Conservation (phyloP, 768 basidiomycete species). For the Melanogaster broomeanus region DNA sequence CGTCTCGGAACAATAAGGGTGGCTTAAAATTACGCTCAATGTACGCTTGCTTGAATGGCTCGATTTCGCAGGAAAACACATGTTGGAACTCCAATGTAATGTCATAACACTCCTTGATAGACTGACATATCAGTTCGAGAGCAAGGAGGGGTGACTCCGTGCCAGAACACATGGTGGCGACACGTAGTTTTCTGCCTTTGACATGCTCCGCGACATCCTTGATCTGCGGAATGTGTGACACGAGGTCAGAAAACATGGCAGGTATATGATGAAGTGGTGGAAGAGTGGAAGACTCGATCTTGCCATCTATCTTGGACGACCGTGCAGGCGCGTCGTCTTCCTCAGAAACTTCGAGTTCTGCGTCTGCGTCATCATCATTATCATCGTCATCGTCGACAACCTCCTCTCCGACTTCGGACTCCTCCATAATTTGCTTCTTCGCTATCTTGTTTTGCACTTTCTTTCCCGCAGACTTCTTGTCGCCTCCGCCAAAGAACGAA, state of each 20-base stretch:
- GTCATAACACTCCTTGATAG: conserved; percentile 67
- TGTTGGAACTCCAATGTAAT: conserved; percentile 77
- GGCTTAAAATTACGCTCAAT: conserved; percentile 96
- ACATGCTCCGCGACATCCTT: conserved; percentile 65
- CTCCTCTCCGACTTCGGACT: conserved; percentile 31
- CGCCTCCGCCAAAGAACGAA: conserved; percentile 50
- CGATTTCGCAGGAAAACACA: conserved; percentile 96
- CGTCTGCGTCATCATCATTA: conserved; percentile 38
- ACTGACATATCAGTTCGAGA: conserved; percentile 77
- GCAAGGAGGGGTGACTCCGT: conserved; percentile 95
- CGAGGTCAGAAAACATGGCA: conserved; percentile 75
- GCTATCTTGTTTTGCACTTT: conserved; percentile 32
- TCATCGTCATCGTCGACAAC: conserved; percentile 27
- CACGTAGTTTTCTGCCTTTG: conserved; percentile 80
- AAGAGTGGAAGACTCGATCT: conserved; percentile 58
- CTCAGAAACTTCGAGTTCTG: conserved; percentile 33
- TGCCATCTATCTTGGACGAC: conserved; percentile 39
- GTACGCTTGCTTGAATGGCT: conserved; percentile 96
- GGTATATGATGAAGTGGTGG: conserved; percentile 77
- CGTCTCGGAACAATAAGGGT: conserved; percentile 90
- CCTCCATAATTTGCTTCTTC: conserved; percentile 34
- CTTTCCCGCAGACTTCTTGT: conserved; percentile 28
- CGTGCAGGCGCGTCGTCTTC: conserved; percentile 32
- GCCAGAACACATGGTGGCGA: conserved; percentile 97
- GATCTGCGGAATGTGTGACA: conserved; percentile 64